Conservation (phyloP, 768 basidiomycete genomes). For the Boletus patriciae region DNA sequence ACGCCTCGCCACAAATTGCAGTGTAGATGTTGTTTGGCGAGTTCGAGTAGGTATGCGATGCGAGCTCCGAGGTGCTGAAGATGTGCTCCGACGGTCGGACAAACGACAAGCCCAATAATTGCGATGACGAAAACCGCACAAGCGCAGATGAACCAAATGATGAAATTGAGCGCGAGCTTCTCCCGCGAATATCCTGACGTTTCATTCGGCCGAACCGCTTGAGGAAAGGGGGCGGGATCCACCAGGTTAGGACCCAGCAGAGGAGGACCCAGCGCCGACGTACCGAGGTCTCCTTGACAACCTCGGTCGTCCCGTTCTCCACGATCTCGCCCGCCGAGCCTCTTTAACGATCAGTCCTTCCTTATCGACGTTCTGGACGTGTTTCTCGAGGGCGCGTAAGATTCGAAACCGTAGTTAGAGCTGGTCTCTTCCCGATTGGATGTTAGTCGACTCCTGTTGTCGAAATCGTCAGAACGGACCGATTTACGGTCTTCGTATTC, state of each 20-base stretch:
- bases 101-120: no score
- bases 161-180: no score
- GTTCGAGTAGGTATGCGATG: slow-evolving; percentile 58
- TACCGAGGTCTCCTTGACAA: slow-evolving; percentile 77
- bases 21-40: slow-evolving; percentile 49
- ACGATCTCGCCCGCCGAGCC: slow-evolving; percentile 51
- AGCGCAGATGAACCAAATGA: no score
- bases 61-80: slow-evolving; percentile 75
- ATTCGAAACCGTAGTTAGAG: slow-evolving; percentile 87
- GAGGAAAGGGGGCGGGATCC: slow-evolving; percentile 76
- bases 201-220: slow-evolving; percentile 86
- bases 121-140: no score
- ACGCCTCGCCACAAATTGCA: no score
- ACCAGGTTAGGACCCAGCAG: slow-evolving; percentile 89
- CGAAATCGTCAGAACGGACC: slow-evolving; percentile 72
- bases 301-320: slow-evolving; percentile 87
- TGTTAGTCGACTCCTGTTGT: slow-evolving; percentile 74
- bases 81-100: slow-evolving; percentile 88
- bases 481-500: slow-evolving; percentile 38
- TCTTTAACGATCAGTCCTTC: slow-evolving; percentile 11
- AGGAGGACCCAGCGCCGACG: slow-evolving; percentile 85
- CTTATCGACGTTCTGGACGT: slow-evolving; percentile 87
- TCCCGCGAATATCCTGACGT: slow-evolving; percentile 24
- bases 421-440: slow-evolving; percentile 68
- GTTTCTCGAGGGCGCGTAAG: slow-evolving; percentile 92